These are phyloP conservation scores for Oenanthe sinensis DNA, from an alignment of 129 eudicot genomes.

Conservation along the genomic window DNA sequence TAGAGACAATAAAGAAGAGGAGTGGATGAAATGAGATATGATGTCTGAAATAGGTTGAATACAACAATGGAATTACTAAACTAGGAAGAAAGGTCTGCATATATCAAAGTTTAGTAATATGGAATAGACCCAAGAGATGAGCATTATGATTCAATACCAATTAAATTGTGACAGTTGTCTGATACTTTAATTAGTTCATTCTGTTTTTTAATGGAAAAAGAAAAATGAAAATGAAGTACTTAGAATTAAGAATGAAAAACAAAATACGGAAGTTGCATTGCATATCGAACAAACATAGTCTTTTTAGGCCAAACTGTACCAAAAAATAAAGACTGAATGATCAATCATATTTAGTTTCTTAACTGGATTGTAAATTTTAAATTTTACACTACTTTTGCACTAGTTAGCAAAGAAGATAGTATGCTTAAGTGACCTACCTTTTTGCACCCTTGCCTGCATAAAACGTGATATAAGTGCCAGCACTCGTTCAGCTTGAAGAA, in stretches of 20 bases:
- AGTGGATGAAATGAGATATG: neutral
- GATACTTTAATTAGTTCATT: neutral
- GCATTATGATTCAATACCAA: neutral
- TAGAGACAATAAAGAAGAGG: neutral
- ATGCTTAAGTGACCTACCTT: slow-evolving; percentile 35
- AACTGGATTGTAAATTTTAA: neutral
- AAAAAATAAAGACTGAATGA: neutral
- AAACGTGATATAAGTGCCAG: slow-evolving; percentile 67
- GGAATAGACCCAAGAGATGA: neutral
- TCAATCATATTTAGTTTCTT: neutral
- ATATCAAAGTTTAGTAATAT: neutral
- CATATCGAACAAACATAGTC: neutral
- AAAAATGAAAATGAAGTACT: neutral
- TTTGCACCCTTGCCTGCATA: slow-evolving; percentile 88
- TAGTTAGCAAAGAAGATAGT: neutral
- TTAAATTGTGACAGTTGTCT: neutral
- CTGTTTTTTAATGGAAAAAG: neutral
- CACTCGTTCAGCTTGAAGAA: slow-evolving; percentile 76
- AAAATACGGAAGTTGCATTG: neutral
- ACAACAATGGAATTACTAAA: neutral
- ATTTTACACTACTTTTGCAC: neutral
- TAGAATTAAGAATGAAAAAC: neutral
- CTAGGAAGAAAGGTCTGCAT: neutral
- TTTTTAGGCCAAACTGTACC: neutral
- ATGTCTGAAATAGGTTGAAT: neutral